Conservation (phyloP, 73 alveolate genomes). For the Paramecium caudatum region DNA sequence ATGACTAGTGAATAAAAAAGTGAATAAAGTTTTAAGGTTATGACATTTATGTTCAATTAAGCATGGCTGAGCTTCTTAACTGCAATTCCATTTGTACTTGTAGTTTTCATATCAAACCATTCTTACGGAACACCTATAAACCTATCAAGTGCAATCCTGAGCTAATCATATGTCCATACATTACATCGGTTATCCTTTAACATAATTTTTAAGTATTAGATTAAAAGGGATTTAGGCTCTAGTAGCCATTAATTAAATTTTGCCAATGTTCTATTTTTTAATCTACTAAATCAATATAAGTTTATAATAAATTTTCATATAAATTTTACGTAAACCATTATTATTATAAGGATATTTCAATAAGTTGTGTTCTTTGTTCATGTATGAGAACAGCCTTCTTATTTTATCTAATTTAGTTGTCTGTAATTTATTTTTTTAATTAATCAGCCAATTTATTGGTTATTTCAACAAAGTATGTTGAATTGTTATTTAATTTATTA, state of each 20-base stretch:
- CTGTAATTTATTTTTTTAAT: constrained; percentile 33
- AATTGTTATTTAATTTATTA: constrained; percentile 7
- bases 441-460: constrained; percentile 50
- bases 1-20: constrained; percentile 29
- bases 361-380: constrained; percentile 23
- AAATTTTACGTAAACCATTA: constrained; percentile 62
- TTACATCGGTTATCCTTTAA: constrained; percentile 38
- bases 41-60: constrained; percentile 21
- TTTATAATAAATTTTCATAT: constrained; percentile 66
- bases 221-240: constrained; percentile 39
- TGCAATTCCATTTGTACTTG: constrained; percentile 45
- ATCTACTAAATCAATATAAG: constrained; percentile 11
- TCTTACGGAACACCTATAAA: constrained; percentile 63
- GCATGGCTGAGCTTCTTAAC: constrained; percentile 56
- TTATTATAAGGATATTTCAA: constrained; percentile 35
- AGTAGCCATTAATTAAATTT: constrained; percentile 54
- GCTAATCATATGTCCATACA: constrained; percentile 56
- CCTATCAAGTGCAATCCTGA: constrained; percentile 2
- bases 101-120: constrained; percentile 66
- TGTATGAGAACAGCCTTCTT: not conserved
- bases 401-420: not conserved
- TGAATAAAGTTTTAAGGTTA: constrained; percentile 51
- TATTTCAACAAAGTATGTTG: constrained; percentile 36
- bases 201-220: not conserved
- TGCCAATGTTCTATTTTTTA: constrained; percentile 54